Evolutionary conservation across 1,284 basidiomycete species (phyloP).

Genomic region (Exobasidium rhododendri): DNA sequence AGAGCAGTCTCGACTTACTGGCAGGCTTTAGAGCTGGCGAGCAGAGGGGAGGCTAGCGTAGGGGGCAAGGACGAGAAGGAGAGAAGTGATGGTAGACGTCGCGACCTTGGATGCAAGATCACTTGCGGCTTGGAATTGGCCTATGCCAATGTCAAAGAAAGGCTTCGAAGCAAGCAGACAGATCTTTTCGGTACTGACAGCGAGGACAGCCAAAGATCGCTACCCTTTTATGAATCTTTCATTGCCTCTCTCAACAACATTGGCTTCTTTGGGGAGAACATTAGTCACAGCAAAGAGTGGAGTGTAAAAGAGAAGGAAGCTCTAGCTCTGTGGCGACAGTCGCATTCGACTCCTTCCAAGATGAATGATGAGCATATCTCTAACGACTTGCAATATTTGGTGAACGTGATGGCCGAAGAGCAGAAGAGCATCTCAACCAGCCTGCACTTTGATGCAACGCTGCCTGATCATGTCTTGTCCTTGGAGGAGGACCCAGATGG

Average conservation of each 20-base stretch:
- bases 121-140: slow-evolving; percentile 45
- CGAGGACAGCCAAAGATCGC: neutral
- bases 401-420: neutral
- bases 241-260: slow-evolving; percentile 27
- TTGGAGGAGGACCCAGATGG: slow-evolving; percentile 37
- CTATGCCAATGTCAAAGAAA: slow-evolving; percentile 16
- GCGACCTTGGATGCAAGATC: slow-evolving; percentile 47
- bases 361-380: neutral
- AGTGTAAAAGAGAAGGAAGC: slow-evolving; percentile 33
- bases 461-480: neutral
- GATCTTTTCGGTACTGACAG: neutral
- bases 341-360: neutral
- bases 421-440: neutral
- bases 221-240: slow-evolving; percentile 9
- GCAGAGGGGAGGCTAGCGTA: slow-evolving; percentile 1
- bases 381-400: neutral
- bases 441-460: neutral
- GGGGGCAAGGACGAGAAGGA: slow-evolving; percentile 6
- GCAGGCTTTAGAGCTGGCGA: neutral
- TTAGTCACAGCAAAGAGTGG: slow-evolving; percentile 37
- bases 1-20: slow-evolving; percentile 25
- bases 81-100: slow-evolving; percentile 31
- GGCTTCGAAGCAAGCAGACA: neutral
- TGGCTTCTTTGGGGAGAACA: slow-evolving; percentile 43
- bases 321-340: slow-evolving; percentile 18